A percentile compares a stretch with the other conserved stretches of the same genome.
phyloP scores from a whole-genome alignment of 495 filamentous ascomycete species.

The Filosporella fistucella region DNA sequence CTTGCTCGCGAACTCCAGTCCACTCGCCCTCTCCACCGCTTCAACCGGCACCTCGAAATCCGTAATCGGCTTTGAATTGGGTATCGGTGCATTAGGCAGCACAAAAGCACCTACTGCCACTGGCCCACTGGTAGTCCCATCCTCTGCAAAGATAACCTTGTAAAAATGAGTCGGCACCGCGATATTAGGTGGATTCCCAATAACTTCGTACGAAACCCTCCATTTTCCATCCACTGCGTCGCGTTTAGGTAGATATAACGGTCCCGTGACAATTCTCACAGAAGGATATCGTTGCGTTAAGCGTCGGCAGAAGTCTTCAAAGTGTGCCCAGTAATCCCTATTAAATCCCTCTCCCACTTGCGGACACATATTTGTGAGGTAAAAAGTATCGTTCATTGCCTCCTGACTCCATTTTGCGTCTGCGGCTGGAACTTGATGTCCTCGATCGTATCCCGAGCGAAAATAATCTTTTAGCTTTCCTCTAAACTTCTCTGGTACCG shows the following conservation, averaged over 20 bases:
- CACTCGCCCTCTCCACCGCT: constrained; percentile 84
- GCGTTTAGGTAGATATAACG: constrained; percentile 80
- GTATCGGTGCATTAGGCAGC: constrained; percentile 86
- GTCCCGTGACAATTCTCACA: constrained; percentile 89
- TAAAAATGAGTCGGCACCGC: constrained; percentile 98
- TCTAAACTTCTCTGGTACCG: constrained; percentile 81
- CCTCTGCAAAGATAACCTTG: constrained; percentile 95
- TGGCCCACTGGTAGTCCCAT: constrained; percentile 63
- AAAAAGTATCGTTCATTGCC: constrained; percentile 93
- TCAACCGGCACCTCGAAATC: constrained; percentile 95
- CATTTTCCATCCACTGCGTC: constrained; percentile 83
- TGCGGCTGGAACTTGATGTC: constrained; percentile 94
- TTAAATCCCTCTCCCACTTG: constrained; percentile 98
- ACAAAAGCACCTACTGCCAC: constrained; percentile 94
- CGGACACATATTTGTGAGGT: constrained; percentile 92
- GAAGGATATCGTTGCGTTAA: constrained; percentile 77
- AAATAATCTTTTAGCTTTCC: constrained; percentile 89
- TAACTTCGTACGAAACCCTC: constrained; percentile 95
- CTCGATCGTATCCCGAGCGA: constrained; percentile 93
- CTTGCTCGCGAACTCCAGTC: constrained; percentile 82
- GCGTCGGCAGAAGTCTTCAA: constrained; percentile 92
- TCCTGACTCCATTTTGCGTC: constrained; percentile 93
- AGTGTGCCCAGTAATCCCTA: constrained; percentile 97
- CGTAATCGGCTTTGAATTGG: constrained; percentile 74
- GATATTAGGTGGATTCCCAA: constrained; percentile 88